These are phyloP conservation scores for Hemisphaericaspora nanyangensis DNA, from an alignment of 805 yeast species.

Conservation along the genomic window DNA sequence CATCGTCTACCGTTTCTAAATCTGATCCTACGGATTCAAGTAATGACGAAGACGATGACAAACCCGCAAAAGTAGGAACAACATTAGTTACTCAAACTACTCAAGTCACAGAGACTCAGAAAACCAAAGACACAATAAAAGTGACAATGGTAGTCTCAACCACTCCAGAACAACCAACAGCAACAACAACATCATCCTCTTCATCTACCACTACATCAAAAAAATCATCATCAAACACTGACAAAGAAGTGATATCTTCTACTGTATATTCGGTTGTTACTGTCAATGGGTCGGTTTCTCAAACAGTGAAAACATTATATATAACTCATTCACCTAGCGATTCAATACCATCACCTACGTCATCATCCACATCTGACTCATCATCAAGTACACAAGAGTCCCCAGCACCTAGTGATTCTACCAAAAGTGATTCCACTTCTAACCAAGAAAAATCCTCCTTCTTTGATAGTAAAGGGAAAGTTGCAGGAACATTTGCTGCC, in stretches of 20 bases:
- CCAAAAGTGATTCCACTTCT: constrained; percentile 2
- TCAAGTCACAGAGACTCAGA: constrained; percentile 10
- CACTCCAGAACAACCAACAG: constrained; percentile 9
- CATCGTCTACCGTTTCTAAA: constrained; percentile 14
- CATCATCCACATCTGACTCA: constrained; percentile 5
- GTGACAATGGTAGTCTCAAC: constrained; percentile 5
- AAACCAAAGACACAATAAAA: constrained; percentile 6
- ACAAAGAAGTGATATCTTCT: constrained; percentile 22
- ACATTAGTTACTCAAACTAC: constrained; percentile 11
- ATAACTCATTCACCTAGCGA: constrained; percentile 15
- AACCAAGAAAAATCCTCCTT: constrained; percentile 35
- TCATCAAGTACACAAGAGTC: constrained; percentile 6
- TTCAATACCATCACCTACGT: neutral
- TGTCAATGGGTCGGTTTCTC: constrained; percentile 27
- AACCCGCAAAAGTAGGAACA: constrained; percentile 2
- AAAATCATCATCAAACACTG: constrained; percentile 11
- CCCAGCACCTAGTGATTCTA: constrained; percentile 10
- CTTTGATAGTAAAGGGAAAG: constrained; percentile 69
- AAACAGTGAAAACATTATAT: constrained; percentile 8
- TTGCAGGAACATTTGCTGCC: constrained; percentile 80
- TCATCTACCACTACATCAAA: constrained; percentile 16
- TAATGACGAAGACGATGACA: neutral
- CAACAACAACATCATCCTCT: constrained; percentile 12
- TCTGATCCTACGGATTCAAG: constrained; percentile 4
- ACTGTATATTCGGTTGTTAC: constrained; percentile 31